phyloP scores from a whole-genome alignment of 2,329 filamentous ascomycete genomes.

The Thermoascus crustaceus region DNA sequence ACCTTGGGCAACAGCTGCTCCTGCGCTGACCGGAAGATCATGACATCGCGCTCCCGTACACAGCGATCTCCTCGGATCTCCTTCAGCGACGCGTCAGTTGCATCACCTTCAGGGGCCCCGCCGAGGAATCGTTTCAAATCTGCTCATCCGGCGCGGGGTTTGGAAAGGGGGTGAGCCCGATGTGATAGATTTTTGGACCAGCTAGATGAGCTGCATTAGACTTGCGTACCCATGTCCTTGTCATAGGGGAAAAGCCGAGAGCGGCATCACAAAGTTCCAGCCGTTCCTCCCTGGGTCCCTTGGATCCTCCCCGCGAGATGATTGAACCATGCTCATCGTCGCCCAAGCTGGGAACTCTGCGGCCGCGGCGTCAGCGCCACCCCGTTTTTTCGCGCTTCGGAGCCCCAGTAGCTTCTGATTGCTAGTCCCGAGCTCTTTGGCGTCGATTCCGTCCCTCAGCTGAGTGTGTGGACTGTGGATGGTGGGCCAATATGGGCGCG shows the following conservation, averaged over 20 bases:
- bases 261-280: no score
- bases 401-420: background rate
- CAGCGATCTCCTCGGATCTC: no score
- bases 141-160: background rate
- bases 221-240: background rate
- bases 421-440: background rate
- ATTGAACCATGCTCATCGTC: background rate
- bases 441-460: no score
- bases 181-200: no score
- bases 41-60: no score
- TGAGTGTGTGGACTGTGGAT: no score
- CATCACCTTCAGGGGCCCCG: no score
- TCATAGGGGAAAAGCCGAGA: background rate
- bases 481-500: no score
- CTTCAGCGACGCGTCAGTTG: no score
- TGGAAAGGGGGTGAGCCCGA: background rate
- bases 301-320: background rate
- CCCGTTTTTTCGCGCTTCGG: background rate
- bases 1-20: background rate
- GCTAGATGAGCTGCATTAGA: background rate
- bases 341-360: background rate
- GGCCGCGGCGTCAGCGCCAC: background rate
- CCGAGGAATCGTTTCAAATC: slow-evolving; percentile 1
- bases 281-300: background rate
- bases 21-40: no score